A percentile compares a stretch with the other conserved stretches of the same genome.
Evolutionary conservation across 2,329 filamentous ascomycete species (phyloP).

Genomic region (Rutstroemia sp.): DNA sequence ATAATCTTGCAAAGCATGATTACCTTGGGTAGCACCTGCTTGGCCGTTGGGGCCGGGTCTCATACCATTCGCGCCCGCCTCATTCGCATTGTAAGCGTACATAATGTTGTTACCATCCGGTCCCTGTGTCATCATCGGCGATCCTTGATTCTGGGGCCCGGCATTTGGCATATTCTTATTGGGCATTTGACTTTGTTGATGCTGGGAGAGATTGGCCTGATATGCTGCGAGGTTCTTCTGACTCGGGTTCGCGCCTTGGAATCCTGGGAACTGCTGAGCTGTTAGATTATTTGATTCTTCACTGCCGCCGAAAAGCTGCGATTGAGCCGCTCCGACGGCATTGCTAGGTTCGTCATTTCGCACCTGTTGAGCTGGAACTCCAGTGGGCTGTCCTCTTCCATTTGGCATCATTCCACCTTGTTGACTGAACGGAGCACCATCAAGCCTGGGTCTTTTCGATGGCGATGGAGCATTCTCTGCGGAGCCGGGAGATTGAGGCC

Average conservation of each 20-base stretch:
- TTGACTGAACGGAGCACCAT: constrained; percentile 63
- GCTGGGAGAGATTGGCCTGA: constrained; percentile 74
- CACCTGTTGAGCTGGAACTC: constrained; percentile 60
- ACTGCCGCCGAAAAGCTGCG: constrained; percentile 55
- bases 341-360: constrained; percentile 46
- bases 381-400: constrained; percentile 56
- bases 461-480: constrained; percentile 87
- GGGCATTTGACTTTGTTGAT: constrained; percentile 65
- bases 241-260: constrained; percentile 32
- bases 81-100: constrained; percentile 53
- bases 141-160: constrained; percentile 69
- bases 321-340: constrained; percentile 46
- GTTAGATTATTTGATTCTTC: constrained; percentile 70
- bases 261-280: constrained; percentile 64
- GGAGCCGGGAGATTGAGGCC: constrained; percentile 73
- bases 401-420: constrained; percentile 56
- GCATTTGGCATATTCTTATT: constrained; percentile 74
- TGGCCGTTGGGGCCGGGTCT: constrained; percentile 50
- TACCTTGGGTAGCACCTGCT: constrained; percentile 45
- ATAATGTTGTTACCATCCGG: constrained; percentile 54
- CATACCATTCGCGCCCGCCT: constrained; percentile 52
- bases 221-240: constrained; percentile 78
- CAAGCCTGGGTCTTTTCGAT: constrained; percentile 80
- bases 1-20: constrained; percentile 78
- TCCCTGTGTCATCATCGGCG: constrained; percentile 72